Percentiles rank a stretch among this genome's conserved stretches.
Evolutionary conservation across 2,329 filamentous ascomycete genomes (phyloP).

Genomic region (Neobulgaria alba): DNA sequence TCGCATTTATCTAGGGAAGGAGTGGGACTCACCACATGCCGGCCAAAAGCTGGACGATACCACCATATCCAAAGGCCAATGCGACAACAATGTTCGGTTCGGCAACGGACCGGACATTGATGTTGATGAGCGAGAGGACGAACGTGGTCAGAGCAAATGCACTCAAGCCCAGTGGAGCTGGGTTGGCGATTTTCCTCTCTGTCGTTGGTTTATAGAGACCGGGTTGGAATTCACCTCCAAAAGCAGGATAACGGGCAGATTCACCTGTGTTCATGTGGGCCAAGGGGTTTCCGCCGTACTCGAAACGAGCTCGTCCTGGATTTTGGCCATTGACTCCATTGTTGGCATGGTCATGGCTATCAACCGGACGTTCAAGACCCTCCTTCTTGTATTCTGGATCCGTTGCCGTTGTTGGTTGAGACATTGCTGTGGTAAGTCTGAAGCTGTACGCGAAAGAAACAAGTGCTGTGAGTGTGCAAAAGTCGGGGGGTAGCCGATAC

Average conservation of each 20-base stretch:
- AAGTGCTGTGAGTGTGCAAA: background rate
- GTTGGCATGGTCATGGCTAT: background rate
- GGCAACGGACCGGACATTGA: slow-evolving; percentile 38
- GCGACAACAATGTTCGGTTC: slow-evolving; percentile 46
- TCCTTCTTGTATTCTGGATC: background rate
- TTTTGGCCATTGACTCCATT: background rate
- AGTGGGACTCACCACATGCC: slow-evolving; percentile 51
- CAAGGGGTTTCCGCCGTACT: slow-evolving; percentile 1
- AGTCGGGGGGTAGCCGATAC: background rate
- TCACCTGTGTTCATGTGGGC: background rate
- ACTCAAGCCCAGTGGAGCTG: slow-evolving; percentile 49
- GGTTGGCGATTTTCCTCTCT: slow-evolving; percentile 48
- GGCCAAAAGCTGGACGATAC: slow-evolving; percentile 57
- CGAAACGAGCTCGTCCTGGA: background rate
- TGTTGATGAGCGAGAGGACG: slow-evolving; percentile 49
- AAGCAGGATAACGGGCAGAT: slow-evolving; percentile 40
- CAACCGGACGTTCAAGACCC: background rate
- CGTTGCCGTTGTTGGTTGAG: background rate
- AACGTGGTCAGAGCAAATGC: slow-evolving; percentile 58
- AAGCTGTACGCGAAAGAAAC: background rate
- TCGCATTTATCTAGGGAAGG: background rate
- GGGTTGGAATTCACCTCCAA: slow-evolving; percentile 52
- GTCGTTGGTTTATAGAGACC: slow-evolving; percentile 47
- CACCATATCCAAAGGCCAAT: slow-evolving; percentile 54
- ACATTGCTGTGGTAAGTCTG: background rate